These are phyloP conservation scores for Candida tetrigidarum DNA, from an alignment of 1,139 yeast species.

Conservation along the genomic window DNA sequence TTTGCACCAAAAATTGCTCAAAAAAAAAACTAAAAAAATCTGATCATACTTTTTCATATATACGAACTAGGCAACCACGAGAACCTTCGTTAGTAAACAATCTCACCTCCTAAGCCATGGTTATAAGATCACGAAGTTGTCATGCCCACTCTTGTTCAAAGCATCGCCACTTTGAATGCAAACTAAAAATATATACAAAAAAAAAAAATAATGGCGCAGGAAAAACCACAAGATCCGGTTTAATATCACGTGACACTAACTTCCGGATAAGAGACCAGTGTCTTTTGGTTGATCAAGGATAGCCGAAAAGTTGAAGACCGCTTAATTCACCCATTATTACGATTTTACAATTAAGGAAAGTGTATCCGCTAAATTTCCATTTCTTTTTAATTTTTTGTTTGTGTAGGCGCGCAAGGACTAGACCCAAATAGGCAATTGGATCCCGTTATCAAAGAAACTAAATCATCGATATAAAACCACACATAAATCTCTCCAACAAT, in stretches of 20 bases:
- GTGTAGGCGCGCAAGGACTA: conserved; percentile 5
- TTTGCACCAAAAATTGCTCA: neutral
- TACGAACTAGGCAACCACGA: neutral
- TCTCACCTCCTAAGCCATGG: neutral
- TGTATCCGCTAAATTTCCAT: neutral
- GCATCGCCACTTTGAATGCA: no score
- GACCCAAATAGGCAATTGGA: conserved; percentile 9
- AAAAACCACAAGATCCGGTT: no score
- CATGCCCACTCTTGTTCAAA: no score
- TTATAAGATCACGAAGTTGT: neutral
- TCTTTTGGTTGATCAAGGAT: no score
- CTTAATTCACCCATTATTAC: no score
- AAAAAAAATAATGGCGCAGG: no score
- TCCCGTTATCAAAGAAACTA: conserved; percentile 7
- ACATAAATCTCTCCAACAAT: neutral
- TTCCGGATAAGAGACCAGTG: no score
- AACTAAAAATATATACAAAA: no score
- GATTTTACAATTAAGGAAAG: neutral
- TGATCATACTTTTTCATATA: neutral
- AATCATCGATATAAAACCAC: conserved; percentile 5
- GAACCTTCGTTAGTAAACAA: neutral
- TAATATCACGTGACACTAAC: no score
- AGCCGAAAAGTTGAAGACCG: no score
- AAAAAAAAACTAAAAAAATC: neutral
- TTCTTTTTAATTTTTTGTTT: neutral